Percentiles rank a stretch among this genome's conserved stretches.
Conservation (phyloP, 2,329 filamentous ascomycete species). For the Stagonosporopsis chrysanthemi region DNA sequence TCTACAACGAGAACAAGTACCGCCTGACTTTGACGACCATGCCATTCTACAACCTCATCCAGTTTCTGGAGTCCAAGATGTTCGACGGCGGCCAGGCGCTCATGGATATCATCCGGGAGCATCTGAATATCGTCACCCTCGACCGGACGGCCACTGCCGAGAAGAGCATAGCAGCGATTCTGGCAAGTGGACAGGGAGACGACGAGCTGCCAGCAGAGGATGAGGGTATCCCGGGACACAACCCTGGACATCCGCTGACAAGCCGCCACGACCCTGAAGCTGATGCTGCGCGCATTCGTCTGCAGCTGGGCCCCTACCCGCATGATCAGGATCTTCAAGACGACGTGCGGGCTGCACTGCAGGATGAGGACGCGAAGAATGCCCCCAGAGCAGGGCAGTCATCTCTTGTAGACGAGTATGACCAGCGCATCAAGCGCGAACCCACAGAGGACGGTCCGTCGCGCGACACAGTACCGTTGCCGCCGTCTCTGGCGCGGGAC, state of each 20-base stretch:
- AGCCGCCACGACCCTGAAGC: constrained; percentile 66
- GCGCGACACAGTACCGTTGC: constrained; percentile 81
- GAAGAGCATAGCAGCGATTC: constrained; percentile 66
- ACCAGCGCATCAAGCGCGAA: constrained; percentile 86
- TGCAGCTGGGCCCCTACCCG: constrained; percentile 82
- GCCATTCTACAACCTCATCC: constrained; percentile 81
- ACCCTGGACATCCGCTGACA: constrained; percentile 68
- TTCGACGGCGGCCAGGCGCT: constrained; percentile 82
- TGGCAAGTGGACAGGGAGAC: constrained; percentile 62
- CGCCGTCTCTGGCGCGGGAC: constrained; percentile 86
- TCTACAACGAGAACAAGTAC: constrained; percentile 89
- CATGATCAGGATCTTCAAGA: constrained; percentile 83
- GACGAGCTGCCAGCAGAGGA: constrained; percentile 69
- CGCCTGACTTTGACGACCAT: constrained; percentile 87
- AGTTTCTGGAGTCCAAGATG: constrained; percentile 87
- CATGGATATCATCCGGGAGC: constrained; percentile 72
- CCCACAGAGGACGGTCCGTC: constrained; percentile 84
- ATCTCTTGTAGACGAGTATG: constrained; percentile 86
- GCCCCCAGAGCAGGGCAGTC: constrained; percentile 74
- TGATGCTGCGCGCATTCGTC: constrained; percentile 57
- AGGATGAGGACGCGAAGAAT: constrained; percentile 81
- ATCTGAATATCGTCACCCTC: constrained; percentile 66
- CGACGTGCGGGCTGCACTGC: constrained; percentile 85
- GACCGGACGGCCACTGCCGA: constrained; percentile 64
- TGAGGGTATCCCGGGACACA: constrained; percentile 73